Evolutionary conservation across 2,329 filamentous ascomycete species (phyloP).

Genomic region (Alternaria arborescens): DNA sequence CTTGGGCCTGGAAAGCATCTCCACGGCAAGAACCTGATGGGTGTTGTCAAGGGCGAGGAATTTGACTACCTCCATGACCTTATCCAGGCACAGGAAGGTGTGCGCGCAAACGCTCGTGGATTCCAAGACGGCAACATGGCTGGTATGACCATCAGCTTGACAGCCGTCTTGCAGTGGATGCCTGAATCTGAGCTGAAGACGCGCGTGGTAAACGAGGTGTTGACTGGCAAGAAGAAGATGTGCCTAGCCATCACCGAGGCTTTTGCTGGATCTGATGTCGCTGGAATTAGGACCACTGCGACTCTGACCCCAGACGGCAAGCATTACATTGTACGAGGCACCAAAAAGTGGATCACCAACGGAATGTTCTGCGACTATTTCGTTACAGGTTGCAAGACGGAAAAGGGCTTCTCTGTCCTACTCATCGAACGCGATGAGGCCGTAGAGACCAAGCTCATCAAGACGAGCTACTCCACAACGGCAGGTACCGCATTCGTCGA

Average conservation of each 20-base stretch:
- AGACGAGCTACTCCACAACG: slow-evolving; percentile 80
- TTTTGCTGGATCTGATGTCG: slow-evolving; percentile 85
- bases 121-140: slow-evolving; percentile 90
- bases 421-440: slow-evolving; percentile 77
- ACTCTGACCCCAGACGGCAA: slow-evolving; percentile 50
- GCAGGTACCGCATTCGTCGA: slow-evolving; percentile 83
- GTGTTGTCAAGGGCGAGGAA: slow-evolving; percentile 76
- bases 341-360: slow-evolving; percentile 88
- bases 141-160: slow-evolving; percentile 83
- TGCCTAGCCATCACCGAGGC: slow-evolving; percentile 89
- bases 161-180: slow-evolving; percentile 81
- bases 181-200: slow-evolving; percentile 72
- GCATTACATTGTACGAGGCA: slow-evolving; percentile 71
- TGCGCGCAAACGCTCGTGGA: slow-evolving; percentile 74
- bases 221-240: slow-evolving; percentile 86
- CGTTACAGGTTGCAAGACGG: slow-evolving; percentile 79
- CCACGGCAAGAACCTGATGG: slow-evolving; percentile 72
- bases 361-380: slow-evolving; percentile 85
- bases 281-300: slow-evolving; percentile 79
- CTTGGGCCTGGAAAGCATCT: slow-evolving; percentile 84
- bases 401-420: slow-evolving; percentile 80
- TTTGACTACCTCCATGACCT: slow-evolving; percentile 91
- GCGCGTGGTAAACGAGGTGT: slow-evolving; percentile 73
- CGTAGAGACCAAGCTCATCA: slow-evolving; percentile 79
- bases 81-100: slow-evolving; percentile 76